phyloP scores from a whole-genome alignment of 164 flowering plant species.

The Cinnamomum micranthum region DNA sequence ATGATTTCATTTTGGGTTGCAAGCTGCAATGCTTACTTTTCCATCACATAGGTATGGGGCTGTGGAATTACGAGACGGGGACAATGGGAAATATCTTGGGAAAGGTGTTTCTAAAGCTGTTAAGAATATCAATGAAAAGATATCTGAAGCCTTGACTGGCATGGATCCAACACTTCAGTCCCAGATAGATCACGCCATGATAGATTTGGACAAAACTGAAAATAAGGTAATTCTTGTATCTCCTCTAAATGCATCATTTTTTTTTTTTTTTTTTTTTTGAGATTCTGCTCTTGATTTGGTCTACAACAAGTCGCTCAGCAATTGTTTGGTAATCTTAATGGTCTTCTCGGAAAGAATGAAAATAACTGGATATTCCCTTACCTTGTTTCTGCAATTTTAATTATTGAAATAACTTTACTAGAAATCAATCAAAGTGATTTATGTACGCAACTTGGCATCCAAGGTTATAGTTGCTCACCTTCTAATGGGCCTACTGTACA shows the following conservation, averaged over 20 bases:
- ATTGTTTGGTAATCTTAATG: too few species aligned
- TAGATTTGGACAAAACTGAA: slow-evolving; percentile 91
- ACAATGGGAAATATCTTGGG: slow-evolving; percentile 80
- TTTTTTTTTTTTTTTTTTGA: too few species aligned
- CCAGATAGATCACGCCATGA: slow-evolving; percentile 93
- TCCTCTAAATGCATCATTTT: background rate
- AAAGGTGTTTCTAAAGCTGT: slow-evolving; percentile 83
- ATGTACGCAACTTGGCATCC: too few species aligned
- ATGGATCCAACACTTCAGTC: slow-evolving; percentile 92
- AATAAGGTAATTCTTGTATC: slow-evolving; percentile 56
- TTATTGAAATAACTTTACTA: too few species aligned
- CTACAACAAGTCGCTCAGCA: too few species aligned
- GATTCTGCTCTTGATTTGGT: background rate
- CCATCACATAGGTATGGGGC: slow-evolving; percentile 67
- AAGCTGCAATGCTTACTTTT: background rate
- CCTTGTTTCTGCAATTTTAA: too few species aligned
- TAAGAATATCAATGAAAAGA: slow-evolving; percentile 75
- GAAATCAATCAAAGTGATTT: too few species aligned
- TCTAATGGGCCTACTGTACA: too few species aligned
- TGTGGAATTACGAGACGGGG: slow-evolving; percentile 89
- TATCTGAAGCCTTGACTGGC: slow-evolving; percentile 85
- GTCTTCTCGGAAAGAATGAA: too few species aligned
- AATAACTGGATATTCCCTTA: too few species aligned
- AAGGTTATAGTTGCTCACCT: too few species aligned
- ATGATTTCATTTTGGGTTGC: background rate